phyloP scores from a whole-genome alignment of 169 alveolate genomes.

The Pseudocohnilembus persalinus region DNA sequence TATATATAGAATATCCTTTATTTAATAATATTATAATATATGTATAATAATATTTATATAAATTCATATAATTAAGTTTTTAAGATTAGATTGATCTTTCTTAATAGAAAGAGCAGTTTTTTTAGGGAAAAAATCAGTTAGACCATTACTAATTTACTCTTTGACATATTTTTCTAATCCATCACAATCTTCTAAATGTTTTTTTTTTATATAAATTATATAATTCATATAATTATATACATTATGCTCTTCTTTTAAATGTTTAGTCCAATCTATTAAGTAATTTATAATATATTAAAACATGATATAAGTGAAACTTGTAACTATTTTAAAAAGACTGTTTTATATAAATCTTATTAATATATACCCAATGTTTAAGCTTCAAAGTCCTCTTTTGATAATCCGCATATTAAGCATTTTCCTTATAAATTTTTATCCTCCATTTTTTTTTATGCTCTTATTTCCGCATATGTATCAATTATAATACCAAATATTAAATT shows the following conservation, averaged over 20 bases:
- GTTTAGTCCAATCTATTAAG: constrained; percentile 31
- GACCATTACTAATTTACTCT: not conserved
- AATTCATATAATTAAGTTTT: too few species aligned
- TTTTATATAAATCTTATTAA: too few species aligned
- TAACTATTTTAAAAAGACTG: too few species aligned
- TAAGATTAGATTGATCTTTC: not conserved
- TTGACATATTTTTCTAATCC: constrained; percentile 26
- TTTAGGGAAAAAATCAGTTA: constrained; percentile 24
- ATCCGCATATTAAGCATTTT: constrained; percentile 22
- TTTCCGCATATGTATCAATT: constrained; percentile 10
- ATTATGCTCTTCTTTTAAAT: constrained; percentile 19
- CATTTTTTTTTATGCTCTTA: constrained; percentile 5
- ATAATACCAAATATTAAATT: constrained; percentile 6
- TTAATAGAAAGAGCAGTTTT: not conserved
- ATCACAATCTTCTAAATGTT: constrained; percentile 11
- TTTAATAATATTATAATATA: too few species aligned
- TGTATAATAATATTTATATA: too few species aligned
- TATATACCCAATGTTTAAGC: not conserved
- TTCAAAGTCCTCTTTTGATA: constrained; percentile 16
- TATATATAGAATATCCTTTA: too few species aligned
- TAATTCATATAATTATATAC: constrained; percentile 15
- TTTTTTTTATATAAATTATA: constrained; percentile 2
- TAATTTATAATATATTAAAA: too few species aligned
- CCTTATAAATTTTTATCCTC: constrained; percentile 9
- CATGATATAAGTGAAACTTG: too few species aligned